Base-by-base conservation (phyloP, 345 rosid species). In the Boechera retrofracta region DNA sequence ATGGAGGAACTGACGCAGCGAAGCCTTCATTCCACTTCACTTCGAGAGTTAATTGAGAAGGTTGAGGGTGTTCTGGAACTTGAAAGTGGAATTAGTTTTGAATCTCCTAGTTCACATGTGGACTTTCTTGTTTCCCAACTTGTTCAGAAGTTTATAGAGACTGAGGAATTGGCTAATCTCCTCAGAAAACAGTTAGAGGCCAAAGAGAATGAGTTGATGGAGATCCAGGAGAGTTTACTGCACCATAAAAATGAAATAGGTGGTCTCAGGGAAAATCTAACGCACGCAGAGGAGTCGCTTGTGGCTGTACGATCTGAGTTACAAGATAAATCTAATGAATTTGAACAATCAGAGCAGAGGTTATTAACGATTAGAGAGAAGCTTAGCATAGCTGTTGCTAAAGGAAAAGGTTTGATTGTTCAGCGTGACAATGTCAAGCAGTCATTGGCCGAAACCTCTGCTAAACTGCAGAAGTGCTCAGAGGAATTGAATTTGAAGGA, bases 321-420 rank as follows among this genome's bases (percentile, higher is more conserved):
- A 39, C 86, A 78, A 73, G 89, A 82, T 64, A 94, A 88, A 76
- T 76, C 71, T 45, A 73, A 67, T 76, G 99, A 94, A 75, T 85
- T 92, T 64, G 92, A 86, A 73, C 96, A 82, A 74, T 88, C 98
- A 59, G 99, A 92, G 80, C 97, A 88, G 82, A 86, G 94, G 74
- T 83, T 89, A 52, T 84, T 87, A 70, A 88, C 97, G 18, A 72
- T 90, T 61, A 87, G 98, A 85, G 99, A 94, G 86, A 94, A 92
- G 88, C 97, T 92, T 67, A 71, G 98, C 83, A 90, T 94, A 61
- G 98, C 98, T 63, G 97, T 94, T 78, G 84, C 97, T 49, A 94
- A 94, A 81, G 98, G 98, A 63, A 94, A 94, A 83, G 95, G 97
- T 72, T 81, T 94, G 81, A 82, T 92, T 66, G 93, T 84, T 79